phyloP scores from a whole-genome alignment of 2,329 filamentous ascomycete species.

The Paraphaeosphaeria minitans region DNA sequence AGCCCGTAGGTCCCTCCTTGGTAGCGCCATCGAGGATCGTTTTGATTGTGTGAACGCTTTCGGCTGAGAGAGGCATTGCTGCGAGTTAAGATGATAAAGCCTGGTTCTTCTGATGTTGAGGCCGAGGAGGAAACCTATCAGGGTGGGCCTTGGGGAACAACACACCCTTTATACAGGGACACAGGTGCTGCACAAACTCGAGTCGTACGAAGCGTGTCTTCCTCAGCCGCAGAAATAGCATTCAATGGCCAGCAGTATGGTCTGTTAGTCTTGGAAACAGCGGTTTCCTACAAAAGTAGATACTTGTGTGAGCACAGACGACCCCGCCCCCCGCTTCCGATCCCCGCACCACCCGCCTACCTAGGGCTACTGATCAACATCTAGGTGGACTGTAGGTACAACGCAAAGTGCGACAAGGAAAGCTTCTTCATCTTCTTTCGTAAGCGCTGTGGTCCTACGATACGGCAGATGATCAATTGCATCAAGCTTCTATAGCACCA shows the following conservation, averaged over 20 bases:
- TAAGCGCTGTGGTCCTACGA: background rate
- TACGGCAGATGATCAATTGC: background rate
- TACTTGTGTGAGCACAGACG: background rate
- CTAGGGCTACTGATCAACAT: background rate
- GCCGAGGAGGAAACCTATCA: background rate
- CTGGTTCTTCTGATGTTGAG: background rate
- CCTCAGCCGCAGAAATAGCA: background rate
- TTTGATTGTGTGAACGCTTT: slow-evolving; percentile 43
- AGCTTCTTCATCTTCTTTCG: background rate
- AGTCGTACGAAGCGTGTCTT: background rate
- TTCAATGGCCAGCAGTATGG: background rate
- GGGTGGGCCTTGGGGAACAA: background rate
- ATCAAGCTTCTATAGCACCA: background rate
- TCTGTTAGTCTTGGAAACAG: background rate
- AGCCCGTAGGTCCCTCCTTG: slow-evolving; percentile 35
- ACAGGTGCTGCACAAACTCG: background rate
- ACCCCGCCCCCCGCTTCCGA: background rate
- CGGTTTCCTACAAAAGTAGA: background rate
- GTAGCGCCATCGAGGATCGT: slow-evolving; percentile 40
- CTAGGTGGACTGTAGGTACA: background rate
- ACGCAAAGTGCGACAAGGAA: background rate
- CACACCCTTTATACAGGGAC: background rate
- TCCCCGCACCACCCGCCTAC: background rate
- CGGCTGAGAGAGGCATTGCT: slow-evolving; percentile 41
- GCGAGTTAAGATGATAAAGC: background rate